Conservation (phyloP, 768 basidiomycete genomes). For the Phaeolepiota aurea region DNA sequence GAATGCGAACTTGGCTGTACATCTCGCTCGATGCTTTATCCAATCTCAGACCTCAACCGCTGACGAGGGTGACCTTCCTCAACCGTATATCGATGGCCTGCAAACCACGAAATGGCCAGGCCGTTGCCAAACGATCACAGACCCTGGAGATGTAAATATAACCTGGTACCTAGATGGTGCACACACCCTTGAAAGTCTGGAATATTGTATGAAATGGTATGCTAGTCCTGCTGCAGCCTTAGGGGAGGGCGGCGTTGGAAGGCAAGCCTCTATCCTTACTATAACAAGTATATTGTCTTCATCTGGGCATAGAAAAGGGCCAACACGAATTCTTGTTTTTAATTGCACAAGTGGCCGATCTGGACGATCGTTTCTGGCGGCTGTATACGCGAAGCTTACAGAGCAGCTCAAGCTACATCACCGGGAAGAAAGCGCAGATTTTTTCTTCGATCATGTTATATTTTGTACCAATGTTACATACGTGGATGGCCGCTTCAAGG, state of each 20-base stretch:
- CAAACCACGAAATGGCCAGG: slow-evolving; percentile 83
- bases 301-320: slow-evolving; percentile 13
- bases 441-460: slow-evolving; percentile 77
- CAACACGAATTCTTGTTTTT: slow-evolving; percentile 69
- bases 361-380: slow-evolving; percentile 58
- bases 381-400: slow-evolving; percentile 45
- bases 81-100: slow-evolving; percentile 53
- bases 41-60: slow-evolving; percentile 17
- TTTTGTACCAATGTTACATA: slow-evolving; percentile 98
- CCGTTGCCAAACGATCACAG: slow-evolving; percentile 78
- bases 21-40: slow-evolving; percentile 63
- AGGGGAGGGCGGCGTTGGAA: slow-evolving; percentile 6
- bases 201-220: slow-evolving; percentile 87
- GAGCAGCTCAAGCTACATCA: slow-evolving; percentile 34
- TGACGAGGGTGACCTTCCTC: slow-evolving; percentile 31
- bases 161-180: slow-evolving; percentile 96
- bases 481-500: slow-evolving; percentile 80
- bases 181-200: slow-evolving; percentile 87
- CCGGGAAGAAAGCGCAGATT: slow-evolving; percentile 23
- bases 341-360: slow-evolving; percentile 93
- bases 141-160: slow-evolving; percentile 39
- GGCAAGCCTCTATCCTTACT: too few species aligned
- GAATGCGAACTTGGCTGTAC: slow-evolving; percentile 83
- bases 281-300: neutral
- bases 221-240: slow-evolving; percentile 50